These are phyloP conservation scores for Pseudocercospora vitis DNA, from an alignment of 2,329 filamentous ascomycete genomes.

Conservation along the genomic window DNA sequence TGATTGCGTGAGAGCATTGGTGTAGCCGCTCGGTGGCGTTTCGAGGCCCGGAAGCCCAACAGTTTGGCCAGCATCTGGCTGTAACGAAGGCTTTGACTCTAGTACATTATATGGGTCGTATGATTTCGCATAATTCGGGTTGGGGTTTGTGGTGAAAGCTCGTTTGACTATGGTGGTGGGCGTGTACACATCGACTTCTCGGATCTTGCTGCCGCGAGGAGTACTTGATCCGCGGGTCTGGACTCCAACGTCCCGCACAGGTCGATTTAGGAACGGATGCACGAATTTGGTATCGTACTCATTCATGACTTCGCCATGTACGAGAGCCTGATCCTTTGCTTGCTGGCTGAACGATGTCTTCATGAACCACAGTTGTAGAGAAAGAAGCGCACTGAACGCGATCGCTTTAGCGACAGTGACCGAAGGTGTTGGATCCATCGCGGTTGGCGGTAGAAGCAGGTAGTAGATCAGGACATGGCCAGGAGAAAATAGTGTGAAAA, in stretches of 20 bases:
- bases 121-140: slow-evolving; percentile 69
- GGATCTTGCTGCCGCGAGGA: slow-evolving; percentile 32
- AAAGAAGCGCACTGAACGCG: slow-evolving; percentile 72
- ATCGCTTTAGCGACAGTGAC: slow-evolving; percentile 81
- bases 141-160: slow-evolving; percentile 77
- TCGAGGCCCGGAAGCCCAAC: slow-evolving; percentile 16
- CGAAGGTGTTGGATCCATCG: slow-evolving; percentile 77
- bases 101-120: slow-evolving; percentile 63
- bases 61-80: slow-evolving; percentile 25
- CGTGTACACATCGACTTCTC: slow-evolving; percentile 62
- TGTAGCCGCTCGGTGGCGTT: slow-evolving; percentile 28
- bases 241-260: slow-evolving; percentile 74
- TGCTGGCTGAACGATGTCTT: slow-evolving; percentile 77
- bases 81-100: slow-evolving; percentile 21
- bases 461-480: slow-evolving; percentile 90
- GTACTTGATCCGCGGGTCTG: slow-evolving; percentile 61
- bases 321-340: slow-evolving; percentile 76
- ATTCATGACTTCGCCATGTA: slow-evolving; percentile 88
- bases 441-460: slow-evolving; percentile 76
- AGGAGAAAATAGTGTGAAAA: slow-evolving; percentile 91
- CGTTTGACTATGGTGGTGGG: slow-evolving; percentile 67
- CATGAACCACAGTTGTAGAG: slow-evolving; percentile 72
- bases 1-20: slow-evolving; percentile 38
- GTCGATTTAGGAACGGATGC: slow-evolving; percentile 79
- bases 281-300: slow-evolving; percentile 98